Conservation (phyloP, 2,329 filamentous ascomycete genomes). For the Dactylellina drechsleri region DNA sequence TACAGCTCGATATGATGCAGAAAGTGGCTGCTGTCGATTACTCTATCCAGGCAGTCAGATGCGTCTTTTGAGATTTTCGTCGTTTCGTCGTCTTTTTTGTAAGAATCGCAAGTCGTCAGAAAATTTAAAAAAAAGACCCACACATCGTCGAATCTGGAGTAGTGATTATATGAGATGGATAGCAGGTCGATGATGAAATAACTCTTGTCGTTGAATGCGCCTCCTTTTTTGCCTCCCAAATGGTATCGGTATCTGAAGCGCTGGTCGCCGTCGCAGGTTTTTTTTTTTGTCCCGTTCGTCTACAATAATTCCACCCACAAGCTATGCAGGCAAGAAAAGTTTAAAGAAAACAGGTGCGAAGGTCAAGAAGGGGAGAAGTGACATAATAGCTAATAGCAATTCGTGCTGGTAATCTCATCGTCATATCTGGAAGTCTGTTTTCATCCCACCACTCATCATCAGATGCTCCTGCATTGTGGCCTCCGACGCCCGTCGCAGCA, state of each 20-base stretch:
- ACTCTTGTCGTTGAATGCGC: background rate
- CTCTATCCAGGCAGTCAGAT: slow-evolving; percentile 13
- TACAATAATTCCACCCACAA: no score
- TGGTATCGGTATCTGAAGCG: background rate
- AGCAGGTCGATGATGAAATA: slow-evolving; percentile 22
- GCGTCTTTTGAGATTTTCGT: slow-evolving; percentile 13
- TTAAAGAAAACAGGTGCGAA: slow-evolving; percentile 6
- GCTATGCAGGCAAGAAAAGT: background rate
- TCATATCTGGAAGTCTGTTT: slow-evolving; percentile 35
- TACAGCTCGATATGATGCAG: slow-evolving; percentile 2
- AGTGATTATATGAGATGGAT: background rate
- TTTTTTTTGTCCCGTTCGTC: no score
- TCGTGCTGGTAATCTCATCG: background rate
- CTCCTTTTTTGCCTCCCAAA: slow-evolving; percentile 27
- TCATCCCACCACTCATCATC: slow-evolving; percentile 8
- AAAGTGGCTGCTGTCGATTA: slow-evolving; percentile 36
- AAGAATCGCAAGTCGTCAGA: background rate
- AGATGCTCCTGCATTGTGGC: slow-evolving; percentile 3
- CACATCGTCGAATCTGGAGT: slow-evolving; percentile 9
- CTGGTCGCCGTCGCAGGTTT: background rate
- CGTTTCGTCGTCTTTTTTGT: slow-evolving; percentile 32
- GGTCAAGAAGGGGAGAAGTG: slow-evolving; percentile 23
- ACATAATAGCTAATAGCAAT: slow-evolving; percentile 31
- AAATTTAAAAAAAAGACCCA: no score
- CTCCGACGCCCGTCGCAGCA: slow-evolving; percentile 21